Conservation (phyloP, 495 filamentous ascomycete species). For the Annulohypoxylon nitens region DNA sequence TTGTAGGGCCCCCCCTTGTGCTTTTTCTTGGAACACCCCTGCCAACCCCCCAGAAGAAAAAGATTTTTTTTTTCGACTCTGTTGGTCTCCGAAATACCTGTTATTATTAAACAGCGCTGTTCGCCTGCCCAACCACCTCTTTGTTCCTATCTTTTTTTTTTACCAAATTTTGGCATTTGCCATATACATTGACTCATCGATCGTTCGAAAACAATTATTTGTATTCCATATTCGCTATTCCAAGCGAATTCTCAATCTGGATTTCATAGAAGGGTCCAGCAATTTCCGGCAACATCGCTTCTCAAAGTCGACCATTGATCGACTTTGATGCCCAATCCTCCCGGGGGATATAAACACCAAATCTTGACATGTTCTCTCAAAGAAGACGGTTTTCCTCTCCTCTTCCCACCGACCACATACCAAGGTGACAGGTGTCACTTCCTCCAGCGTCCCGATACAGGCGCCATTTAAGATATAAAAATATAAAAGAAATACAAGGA, state of each 20-base stretch:
- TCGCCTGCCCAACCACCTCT: constrained; percentile 50
- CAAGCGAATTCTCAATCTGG: constrained; percentile 46
- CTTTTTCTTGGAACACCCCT: constrained; percentile 28
- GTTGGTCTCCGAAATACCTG: constrained; percentile 45
- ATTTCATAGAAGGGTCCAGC: constrained; percentile 46
- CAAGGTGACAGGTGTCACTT: constrained; percentile 67
- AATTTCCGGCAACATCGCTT: constrained; percentile 47
- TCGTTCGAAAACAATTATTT: constrained; percentile 41
- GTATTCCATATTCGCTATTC: constrained; percentile 36
- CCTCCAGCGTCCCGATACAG: constrained; percentile 62
- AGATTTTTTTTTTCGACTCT: constrained; percentile 36
- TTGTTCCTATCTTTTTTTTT: constrained; percentile 33
- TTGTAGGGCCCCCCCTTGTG: constrained; percentile 28
- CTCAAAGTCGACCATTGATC: constrained; percentile 47
- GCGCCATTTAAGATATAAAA: constrained; percentile 52
- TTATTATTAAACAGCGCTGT: constrained; percentile 48
- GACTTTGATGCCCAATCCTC: constrained; percentile 52
- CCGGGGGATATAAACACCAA: constrained; percentile 55
- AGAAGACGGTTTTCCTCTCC: constrained; percentile 62
- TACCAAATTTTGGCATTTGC: constrained; percentile 53
- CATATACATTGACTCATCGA: constrained; percentile 50
- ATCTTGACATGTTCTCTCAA: constrained; percentile 65
- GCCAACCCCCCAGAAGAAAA: constrained; percentile 32
- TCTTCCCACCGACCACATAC: constrained; percentile 69
- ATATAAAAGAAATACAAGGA: constrained; percentile 43